Base-by-base conservation (phyloP, 768 basidiomycete species). In the Grammothele lineata region DNA sequence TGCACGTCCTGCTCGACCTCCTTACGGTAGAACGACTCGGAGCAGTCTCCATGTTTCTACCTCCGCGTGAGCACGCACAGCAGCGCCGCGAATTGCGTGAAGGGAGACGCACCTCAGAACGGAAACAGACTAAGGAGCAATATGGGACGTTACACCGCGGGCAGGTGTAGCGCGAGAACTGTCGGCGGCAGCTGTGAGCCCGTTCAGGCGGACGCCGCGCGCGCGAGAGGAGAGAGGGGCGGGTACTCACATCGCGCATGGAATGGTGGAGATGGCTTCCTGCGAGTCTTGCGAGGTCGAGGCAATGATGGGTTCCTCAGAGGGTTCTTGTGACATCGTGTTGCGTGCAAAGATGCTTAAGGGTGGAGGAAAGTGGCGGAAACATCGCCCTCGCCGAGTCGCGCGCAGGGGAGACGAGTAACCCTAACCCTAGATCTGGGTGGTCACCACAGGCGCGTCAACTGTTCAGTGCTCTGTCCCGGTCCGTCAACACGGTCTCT, bases 131-230 rank as follows among this genome's bases (percentile, higher is more conserved):
- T 24, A 92, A 62, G 22, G 87, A 87, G 66, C 91, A 93, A 57
- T 92, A 92, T 0, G 77, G 76, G 22, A 85, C 67, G 58, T 92
- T 92, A 67, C 91, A 93, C 25, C 72, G 73, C 19, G 91, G 85
- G 54, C 91, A 93, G 0, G 81, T 83, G 64, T 93, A 93, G 58
- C 81, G 83, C 15, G 87, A 77, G 54, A 87, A 75, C 57, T 88
- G 84, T 58, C 85, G 73, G 25, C 71, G 74, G 68, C 89, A 92
- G 57, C 89, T 92, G 40, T 41, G 21, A 48, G 43, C 34, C n/a
- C 19, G 32, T 37, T 45, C 43, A 51, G 48, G 51, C 24, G 36
- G 18, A 15, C 10, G n/a, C 27, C 26, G 27, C 12, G 40, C 26
- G n/a, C 21, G 22, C 19, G 12, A 27, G 19, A 35, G 5, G 19